These are phyloP conservation scores for Hyaloscypha finlandica DNA, from an alignment of 495 filamentous ascomycete species.

Conservation along the genomic window DNA sequence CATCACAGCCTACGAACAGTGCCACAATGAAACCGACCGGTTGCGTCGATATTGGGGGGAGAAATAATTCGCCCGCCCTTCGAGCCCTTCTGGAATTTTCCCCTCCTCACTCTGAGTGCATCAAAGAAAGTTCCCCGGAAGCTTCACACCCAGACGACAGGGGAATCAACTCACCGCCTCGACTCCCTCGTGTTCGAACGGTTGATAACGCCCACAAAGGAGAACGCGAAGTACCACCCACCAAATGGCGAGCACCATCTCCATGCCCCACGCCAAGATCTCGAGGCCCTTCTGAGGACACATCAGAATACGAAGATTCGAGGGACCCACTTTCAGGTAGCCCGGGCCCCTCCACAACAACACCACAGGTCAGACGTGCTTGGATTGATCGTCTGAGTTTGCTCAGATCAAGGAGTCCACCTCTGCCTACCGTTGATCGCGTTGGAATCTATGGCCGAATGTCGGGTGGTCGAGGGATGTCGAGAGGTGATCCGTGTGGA, in stretches of 20 bases:
- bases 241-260: conserved; percentile 20
- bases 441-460: conserved; percentile 25
- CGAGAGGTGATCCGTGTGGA: background rate
- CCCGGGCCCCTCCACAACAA: background rate
- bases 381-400: background rate
- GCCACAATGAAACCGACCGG: background rate
- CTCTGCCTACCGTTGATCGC: conserved; percentile 15
- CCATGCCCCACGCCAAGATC: conserved; percentile 17
- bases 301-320: background rate
- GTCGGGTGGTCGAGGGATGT: background rate
- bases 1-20: background rate
- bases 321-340: background rate
- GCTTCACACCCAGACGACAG: background rate
- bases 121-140: background rate
- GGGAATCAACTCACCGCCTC: conserved; percentile 4
- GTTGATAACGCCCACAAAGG: conserved; percentile 25
- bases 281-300: conserved; percentile 8
- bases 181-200: conserved; percentile 13
- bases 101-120: background rate
- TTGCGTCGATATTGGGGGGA: background rate
- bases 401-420: conserved; percentile 9
- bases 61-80: background rate
- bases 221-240: background rate
- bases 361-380: background rate
- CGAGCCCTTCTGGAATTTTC: background rate